Percentiles rank a stretch among this genome's conserved stretches.
These are phyloP conservation scores for Alternaria viburni DNA, from an alignment of 2,329 filamentous ascomycete genomes.

Conservation along the genomic window DNA sequence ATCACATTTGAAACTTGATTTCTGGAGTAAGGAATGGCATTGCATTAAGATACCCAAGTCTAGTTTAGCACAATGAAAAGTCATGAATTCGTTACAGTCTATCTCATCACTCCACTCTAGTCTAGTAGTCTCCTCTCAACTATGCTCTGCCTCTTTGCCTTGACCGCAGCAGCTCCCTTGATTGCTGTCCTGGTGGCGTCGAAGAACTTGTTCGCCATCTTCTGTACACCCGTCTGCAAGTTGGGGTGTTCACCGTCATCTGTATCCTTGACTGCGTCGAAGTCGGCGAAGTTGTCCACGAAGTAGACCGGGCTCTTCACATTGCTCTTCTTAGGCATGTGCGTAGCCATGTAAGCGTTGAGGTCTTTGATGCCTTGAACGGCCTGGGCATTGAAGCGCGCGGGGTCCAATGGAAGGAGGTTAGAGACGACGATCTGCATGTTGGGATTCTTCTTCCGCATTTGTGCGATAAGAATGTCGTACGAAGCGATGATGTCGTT, in stretches of 20 bases:
- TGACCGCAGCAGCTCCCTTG: constrained; percentile 15
- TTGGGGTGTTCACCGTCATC: constrained; percentile 46
- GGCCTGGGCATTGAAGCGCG: constrained; percentile 25
- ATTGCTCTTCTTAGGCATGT: constrained; percentile 29
- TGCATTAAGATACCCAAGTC: neutral
- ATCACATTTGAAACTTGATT: neutral
- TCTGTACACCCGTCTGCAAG: constrained; percentile 30
- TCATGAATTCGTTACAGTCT: constrained; percentile 14
- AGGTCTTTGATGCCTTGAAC: constrained; percentile 25
- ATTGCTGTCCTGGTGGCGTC: constrained; percentile 26
- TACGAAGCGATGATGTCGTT: constrained; percentile 49
- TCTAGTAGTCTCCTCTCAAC: neutral
- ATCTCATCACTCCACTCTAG: neutral
- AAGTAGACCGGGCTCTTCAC: constrained; percentile 30
- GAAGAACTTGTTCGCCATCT: constrained; percentile 39
- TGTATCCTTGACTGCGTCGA: constrained; percentile 39
- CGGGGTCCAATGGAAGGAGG: constrained; percentile 35
- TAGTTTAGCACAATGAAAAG: neutral
- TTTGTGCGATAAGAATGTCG: constrained; percentile 49
- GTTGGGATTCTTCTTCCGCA: constrained; percentile 50
- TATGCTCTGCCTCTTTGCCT: constrained; percentile 8
- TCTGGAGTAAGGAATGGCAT: neutral
- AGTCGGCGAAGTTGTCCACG: constrained; percentile 39
- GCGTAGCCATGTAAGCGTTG: constrained; percentile 25
- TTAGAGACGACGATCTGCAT: constrained; percentile 51